Percentiles rank a stretch among this genome's conserved stretches.
phyloP scores from a whole-genome alignment of 129 eudicot species.

The Lactuca saligna region DNA sequence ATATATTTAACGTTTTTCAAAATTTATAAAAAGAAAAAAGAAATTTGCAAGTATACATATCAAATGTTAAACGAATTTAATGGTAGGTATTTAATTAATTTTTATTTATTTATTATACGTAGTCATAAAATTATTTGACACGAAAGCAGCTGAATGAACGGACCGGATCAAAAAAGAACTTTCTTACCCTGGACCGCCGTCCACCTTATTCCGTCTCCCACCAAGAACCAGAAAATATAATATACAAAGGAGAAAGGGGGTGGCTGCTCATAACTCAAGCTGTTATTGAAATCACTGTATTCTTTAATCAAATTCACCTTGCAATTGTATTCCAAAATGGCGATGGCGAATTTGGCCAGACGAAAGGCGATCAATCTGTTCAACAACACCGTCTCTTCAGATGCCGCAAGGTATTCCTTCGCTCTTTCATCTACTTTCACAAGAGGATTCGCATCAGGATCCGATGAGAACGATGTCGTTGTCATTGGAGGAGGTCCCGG shows the following conservation, averaged over 20 bases:
- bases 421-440: conserved; percentile 25
- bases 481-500: conserved; percentile 92
- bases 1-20: too few species aligned
- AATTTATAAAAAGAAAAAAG: too few species aligned
- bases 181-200: conserved; percentile 8
- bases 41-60: too few species aligned
- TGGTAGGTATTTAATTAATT: too few species aligned
- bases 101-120: too few species aligned
- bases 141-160: not conserved
- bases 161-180: not conserved
- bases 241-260: not conserved
- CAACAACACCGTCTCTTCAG: conserved; percentile 7
- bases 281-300: not conserved
- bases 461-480: conserved; percentile 80
- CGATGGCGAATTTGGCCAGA: conserved; percentile 61
- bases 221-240: not conserved
- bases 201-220: not conserved
- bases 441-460: conserved; percentile 51
- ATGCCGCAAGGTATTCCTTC: conserved; percentile 30
- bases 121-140: not conserved
- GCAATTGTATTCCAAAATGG: conserved; percentile 34
- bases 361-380: conserved; percentile 41
- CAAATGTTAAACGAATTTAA: too few species aligned
- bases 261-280: not conserved
- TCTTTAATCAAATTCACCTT: not conserved